Evolutionary conservation across 2,329 filamentous ascomycete genomes (phyloP), one percentile per base, ranked within the genome.

Genomic region (Plenodomus biglobosus): DNA sequence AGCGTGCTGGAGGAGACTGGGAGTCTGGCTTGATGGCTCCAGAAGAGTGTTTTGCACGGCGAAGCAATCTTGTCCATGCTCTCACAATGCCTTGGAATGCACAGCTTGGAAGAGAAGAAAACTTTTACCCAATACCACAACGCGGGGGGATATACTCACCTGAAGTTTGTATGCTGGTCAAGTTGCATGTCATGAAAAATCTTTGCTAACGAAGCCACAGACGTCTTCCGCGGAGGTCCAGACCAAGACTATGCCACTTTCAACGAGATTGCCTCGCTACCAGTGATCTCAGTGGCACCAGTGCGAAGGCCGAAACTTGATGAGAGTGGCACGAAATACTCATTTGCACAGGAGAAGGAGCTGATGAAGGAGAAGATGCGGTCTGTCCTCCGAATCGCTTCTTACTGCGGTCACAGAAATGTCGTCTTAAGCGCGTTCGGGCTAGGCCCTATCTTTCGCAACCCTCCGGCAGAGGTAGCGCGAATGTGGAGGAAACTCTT

Each of bases 1-100:
- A 86, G 64, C 79, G 86, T 32, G 80, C 87, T 0, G 88, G 88
- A 8, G 88, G 88, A n/a, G 87, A 91, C 65, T 92, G 88, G 88
- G 87, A 90, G 60, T 86, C 76, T 30, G 81, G 80, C 8, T 74
- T 81, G 11, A 77, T 81, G 57, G 83, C 83, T 24, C 84, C 84
- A 43, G 85, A 88, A 73, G 88, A 91, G 70, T 85, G 85, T 56
- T 80, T 92, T 32, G 88, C 87, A 62, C 80, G 87, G 51, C 79
- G 88, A 58, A 89, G 86, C 73, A 90, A 86, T 55, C 80, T 92
- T 27, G 85, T 85, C 5, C 83, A 85, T 16, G 84, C 85, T 2
- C 77, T 91, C 40, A 80, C 78, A 18, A 85, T 80, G 38, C 84
- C 85, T 1, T 84, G 78, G 52, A 69, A 69, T 39, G 61, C 58